Conservation (phyloP, 257 asterid species). For the Solanum microdontum region DNA sequence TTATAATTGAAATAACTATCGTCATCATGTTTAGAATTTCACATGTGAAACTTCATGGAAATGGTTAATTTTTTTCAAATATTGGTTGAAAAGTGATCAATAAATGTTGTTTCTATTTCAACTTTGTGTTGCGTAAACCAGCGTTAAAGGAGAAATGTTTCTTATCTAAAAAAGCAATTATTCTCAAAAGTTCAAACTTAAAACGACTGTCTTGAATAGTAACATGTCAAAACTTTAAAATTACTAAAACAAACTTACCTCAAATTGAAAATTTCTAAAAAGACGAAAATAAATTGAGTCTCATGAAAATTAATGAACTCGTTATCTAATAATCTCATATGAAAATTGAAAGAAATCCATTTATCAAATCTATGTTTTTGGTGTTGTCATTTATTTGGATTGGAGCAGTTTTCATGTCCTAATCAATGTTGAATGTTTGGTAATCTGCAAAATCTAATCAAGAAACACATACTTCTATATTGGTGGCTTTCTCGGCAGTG, state of each 20-base stretch:
- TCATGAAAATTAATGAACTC: neutral
- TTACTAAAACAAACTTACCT: neutral
- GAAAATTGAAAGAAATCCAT: neutral
- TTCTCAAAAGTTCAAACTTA: neutral
- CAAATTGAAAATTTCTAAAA: neutral
- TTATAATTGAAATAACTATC: neutral
- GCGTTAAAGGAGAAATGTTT: accelerated
- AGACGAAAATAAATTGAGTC: neutral
- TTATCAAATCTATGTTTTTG: neutral
- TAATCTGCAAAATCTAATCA: neutral
- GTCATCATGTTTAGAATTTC: neutral
- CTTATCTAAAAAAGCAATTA: accelerated
- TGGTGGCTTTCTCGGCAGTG: accelerated
- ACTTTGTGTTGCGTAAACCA: neutral
- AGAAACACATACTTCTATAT: neutral
- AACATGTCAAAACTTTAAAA: neutral
- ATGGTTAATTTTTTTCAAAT: accelerated
- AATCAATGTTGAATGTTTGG: neutral
- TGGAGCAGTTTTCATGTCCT: neutral
- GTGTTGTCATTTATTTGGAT: neutral
- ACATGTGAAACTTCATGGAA: neutral
- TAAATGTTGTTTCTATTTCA: neutral
- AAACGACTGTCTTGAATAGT: neutral
- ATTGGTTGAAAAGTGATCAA: neutral
- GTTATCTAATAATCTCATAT: neutral